Conservation (phyloP, 345 rosid species). For the Hypericum perforatum region DNA sequence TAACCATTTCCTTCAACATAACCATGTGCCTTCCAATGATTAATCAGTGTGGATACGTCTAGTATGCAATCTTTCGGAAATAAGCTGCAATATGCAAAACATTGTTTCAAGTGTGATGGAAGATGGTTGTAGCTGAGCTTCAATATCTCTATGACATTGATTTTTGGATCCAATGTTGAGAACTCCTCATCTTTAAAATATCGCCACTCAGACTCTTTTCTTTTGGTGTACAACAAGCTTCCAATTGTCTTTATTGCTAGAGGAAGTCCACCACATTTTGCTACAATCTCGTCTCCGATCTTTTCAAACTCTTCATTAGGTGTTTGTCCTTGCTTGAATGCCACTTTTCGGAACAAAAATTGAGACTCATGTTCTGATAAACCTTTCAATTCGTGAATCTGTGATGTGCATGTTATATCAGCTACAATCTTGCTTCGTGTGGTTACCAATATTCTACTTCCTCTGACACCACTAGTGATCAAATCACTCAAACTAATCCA, state of each 20-base stretch:
- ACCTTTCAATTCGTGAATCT: neutral
- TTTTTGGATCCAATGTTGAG: constrained; percentile 10
- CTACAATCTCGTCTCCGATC: constrained; percentile 20
- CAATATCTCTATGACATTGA: constrained; percentile 5
- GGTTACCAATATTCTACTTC: constrained; percentile 14
- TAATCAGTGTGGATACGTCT: neutral
- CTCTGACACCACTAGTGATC: constrained; percentile 2
- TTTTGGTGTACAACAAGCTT: constrained; percentile 2
- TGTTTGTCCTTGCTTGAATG: constrained; percentile 15
- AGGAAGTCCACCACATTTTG: constrained; percentile 26
- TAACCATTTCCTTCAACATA: constrained; percentile 14
- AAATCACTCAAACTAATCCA: constrained; percentile 1
- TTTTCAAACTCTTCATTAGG: neutral
- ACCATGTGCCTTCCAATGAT: constrained; percentile 19
- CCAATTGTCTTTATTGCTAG: constrained; percentile 15
- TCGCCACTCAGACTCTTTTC: constrained; percentile 10
- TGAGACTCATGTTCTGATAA: neutral
- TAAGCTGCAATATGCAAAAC: constrained; percentile 13
- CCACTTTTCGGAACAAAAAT: neutral
- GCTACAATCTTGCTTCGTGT: constrained; percentile 2
- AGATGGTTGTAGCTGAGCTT: constrained; percentile 11
- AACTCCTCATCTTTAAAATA: constrained; percentile 15
- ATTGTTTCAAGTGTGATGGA: constrained; percentile 2
- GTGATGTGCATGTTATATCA: neutral
- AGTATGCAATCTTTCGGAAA: constrained; percentile 15